These are phyloP conservation scores for Nemania sp. DNA, from an alignment of 2,329 filamentous ascomycete species.

Conservation along the genomic window DNA sequence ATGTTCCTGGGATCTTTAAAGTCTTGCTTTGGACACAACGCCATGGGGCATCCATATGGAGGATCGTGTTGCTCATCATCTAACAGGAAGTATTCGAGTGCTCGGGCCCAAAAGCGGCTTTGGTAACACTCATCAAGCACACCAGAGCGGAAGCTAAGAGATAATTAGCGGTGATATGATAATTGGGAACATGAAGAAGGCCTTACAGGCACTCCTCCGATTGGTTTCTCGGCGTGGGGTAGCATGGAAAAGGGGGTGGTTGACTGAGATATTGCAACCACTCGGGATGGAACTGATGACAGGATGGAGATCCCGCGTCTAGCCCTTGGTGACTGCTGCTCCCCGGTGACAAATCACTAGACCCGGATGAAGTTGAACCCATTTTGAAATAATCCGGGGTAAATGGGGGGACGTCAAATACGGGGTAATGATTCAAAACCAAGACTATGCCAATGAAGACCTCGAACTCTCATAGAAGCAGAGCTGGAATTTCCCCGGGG, in stretches of 20 bases:
- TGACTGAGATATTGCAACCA: background rate
- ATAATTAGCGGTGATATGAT: background rate
- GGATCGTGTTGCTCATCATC: conserved; percentile 17
- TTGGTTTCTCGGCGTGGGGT: background rate
- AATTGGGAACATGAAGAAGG: background rate
- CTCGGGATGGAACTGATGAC: background rate
- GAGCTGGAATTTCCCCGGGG: background rate
- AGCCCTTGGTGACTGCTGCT: background rate
- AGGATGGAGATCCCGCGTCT: background rate
- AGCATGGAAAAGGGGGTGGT: conserved; percentile 5
- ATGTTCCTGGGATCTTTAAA: conserved; percentile 37
- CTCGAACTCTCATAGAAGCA: background rate
- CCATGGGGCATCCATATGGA: conserved; percentile 40
- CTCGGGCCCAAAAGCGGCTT: conserved; percentile 35
- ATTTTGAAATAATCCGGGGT: background rate
- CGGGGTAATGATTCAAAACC: background rate
- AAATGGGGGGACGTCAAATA: background rate
- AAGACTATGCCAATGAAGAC: background rate
- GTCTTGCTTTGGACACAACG: conserved; percentile 29
- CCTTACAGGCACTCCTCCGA: conserved; percentile 25
- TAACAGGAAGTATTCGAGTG: conserved; percentile 37
- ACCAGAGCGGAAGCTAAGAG: conserved; percentile 18
- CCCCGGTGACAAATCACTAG: conserved; percentile 3
- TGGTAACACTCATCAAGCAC: conserved; percentile 41
- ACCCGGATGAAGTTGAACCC: background rate